A percentile compares a stretch with the other conserved stretches of the same genome.
Conservation (phyloP, 1,284 basidiomycete genomes). For the Papiliotrema fonsecae region DNA sequence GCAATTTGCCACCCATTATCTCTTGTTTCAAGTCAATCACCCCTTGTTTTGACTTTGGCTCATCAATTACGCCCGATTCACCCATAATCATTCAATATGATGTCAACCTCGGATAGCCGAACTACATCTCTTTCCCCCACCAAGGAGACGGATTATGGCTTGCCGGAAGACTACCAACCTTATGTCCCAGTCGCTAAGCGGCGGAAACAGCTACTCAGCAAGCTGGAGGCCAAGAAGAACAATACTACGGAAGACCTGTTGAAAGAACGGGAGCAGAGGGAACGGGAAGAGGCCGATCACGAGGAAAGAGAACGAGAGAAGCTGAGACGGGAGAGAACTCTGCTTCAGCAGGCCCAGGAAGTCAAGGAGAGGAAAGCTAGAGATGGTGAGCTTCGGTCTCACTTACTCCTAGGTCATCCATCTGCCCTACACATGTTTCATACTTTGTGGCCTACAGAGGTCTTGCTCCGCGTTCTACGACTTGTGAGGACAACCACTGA, state of each 20-base stretch:
- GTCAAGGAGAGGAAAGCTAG: conserved; percentile 74
- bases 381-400: conserved; percentile 64
- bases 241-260: conserved; percentile 57
- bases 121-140: background rate
- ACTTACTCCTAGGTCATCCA: background rate
- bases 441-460: background rate
- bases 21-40: background rate
- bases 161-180: conserved; percentile 59
- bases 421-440: background rate
- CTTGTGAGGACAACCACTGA: background rate
- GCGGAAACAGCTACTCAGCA: conserved; percentile 71
- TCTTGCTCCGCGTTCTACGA: background rate
- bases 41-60: background rate
- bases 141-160: conserved; percentile 49
- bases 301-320: conserved; percentile 68
- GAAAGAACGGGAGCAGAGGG: conserved; percentile 56
- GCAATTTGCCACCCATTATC: conserved; percentile 3
- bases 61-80: background rate
- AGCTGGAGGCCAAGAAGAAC: conserved; percentile 57
- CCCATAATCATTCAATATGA: background rate
- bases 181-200: conserved; percentile 87
- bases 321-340: conserved; percentile 71
- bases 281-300: conserved; percentile 66
- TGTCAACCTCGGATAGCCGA: background rate
- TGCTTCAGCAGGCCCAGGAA: conserved; percentile 86